phyloP scores from a whole-genome alignment of 805 yeast genomes.

The Wickerhamiella alocasiicola region DNA sequence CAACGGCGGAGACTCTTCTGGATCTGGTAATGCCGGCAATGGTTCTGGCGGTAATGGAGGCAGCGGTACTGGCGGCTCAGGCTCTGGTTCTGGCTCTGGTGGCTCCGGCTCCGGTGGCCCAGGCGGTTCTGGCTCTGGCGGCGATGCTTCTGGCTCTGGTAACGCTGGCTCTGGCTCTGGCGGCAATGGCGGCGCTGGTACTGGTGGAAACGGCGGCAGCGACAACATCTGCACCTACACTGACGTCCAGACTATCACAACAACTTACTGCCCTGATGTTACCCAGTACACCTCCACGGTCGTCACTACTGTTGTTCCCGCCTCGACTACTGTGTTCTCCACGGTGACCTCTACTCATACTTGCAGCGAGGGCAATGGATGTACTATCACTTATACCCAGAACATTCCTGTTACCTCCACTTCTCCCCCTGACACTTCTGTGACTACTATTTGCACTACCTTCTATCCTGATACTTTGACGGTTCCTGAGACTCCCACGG shows the following conservation, averaged over 20 bases:
- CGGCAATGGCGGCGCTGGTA: not conserved
- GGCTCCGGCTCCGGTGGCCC: not conserved
- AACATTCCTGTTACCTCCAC: constrained; percentile 1
- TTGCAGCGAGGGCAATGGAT: not conserved
- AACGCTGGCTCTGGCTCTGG: not conserved
- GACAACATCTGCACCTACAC: constrained; percentile 8
- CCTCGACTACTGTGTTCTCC: constrained; percentile 4
- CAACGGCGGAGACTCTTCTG: not conserved
- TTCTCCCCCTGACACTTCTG: not conserved
- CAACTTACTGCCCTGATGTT: constrained; percentile 1
- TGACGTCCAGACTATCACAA: not conserved
- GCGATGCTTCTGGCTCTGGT: not conserved
- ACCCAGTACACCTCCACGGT: not conserved
- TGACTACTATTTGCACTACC: not conserved
- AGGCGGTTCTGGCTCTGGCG: not conserved
- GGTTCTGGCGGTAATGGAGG: not conserved
- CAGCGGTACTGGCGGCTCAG: not conserved
- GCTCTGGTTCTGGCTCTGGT: not conserved
- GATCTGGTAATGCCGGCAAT: not conserved
- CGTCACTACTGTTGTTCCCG: constrained; percentile 2
- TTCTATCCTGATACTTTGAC: constrained; percentile 5
- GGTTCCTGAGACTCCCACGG: not conserved
- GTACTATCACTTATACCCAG: constrained; percentile 7
- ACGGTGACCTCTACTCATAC: constrained; percentile 4
- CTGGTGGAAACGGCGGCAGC: not conserved